Evolutionary conservation across 1,139 yeast genomes (phyloP), one percentile per base, ranked within the genome.

Genomic region (Debaryomycetaceae sp.): DNA sequence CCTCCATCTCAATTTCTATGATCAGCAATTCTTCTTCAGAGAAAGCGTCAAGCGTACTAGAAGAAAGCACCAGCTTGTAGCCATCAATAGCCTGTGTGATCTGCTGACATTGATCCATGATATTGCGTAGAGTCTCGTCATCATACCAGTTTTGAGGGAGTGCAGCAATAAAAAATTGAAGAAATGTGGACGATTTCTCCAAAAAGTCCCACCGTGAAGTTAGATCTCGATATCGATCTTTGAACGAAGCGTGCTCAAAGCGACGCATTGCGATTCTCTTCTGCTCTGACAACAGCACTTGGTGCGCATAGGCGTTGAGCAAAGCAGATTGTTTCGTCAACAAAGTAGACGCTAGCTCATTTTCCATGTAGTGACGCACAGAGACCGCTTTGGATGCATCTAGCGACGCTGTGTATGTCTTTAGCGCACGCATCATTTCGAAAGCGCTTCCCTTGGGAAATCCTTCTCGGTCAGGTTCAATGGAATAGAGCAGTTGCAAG

Each of bases 111-210:
- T 49, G 51, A 18, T 47, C 37, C 23, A 60, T 47, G 2, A 58
- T 48, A 3, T 40, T 39, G 16, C 41, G 37, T 22, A 58, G 40
- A 4, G 41, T 37, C 21, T 44, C 39, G 33, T 60, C 60, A 15
- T 47, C 43, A 35, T 45, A 55, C 68, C 68, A 62, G 36, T 57
- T 51, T 3, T 50, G 35, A 3, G 67, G 64, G 19, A 57, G 43
- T 27, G 55, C 50, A 26, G 52, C 41, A 3, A 61, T 45, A 13
- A 59, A 43, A 15, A 45, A 40, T 1, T 61, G 61, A 12, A 62
- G 37, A 19, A 61, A 45, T 12, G 51, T 18, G 10, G 20, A 6
- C 20, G 20, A 7, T 18, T 18, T 18, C 8, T 10, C 10, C 8
- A 10, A 6, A 6, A 18, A 18, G 10, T 6, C 20, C 20, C 20